phyloP scores from a whole-genome alignment of 140 eudicot species.

The Flaveria floridana region DNA sequence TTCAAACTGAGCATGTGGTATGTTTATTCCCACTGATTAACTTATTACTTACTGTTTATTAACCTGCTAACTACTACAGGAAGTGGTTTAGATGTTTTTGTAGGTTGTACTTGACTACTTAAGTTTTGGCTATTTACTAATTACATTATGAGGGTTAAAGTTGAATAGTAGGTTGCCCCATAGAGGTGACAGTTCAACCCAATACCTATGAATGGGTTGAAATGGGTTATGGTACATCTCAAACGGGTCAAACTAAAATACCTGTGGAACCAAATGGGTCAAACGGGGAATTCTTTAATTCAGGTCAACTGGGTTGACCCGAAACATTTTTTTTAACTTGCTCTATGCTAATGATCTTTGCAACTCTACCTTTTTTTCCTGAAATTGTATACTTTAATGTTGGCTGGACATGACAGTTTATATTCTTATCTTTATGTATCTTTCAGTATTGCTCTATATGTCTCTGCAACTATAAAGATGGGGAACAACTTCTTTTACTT shows the following conservation, averaged over 20 bases:
- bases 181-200: not conserved
- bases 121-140: not conserved
- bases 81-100: not conserved
- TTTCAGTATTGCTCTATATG: slow-evolving; percentile 80
- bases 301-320: too few relatives aligned
- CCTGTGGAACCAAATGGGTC: too few relatives aligned
- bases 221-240: not conserved
- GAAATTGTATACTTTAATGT: not conserved
- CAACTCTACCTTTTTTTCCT: not conserved
- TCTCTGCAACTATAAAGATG: slow-evolving; percentile 62
- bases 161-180: not conserved
- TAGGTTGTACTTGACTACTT: not conserved
- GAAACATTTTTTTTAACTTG: too few relatives aligned
- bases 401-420: not conserved
- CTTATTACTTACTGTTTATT: not conserved
- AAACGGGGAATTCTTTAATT: too few relatives aligned
- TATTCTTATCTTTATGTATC: not conserved
- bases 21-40: slow-evolving; percentile 17
- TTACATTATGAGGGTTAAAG: not conserved
- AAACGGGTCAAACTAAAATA: not conserved
- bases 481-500: slow-evolving; percentile 58
- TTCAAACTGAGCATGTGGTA: slow-evolving; percentile 71
- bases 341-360: slow-evolving; percentile 45
- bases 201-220: not conserved
- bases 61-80: not conserved